Evolutionary conservation across 1,139 yeast genomes (phyloP).

Genomic region (Arxiozyma slooffiae): DNA sequence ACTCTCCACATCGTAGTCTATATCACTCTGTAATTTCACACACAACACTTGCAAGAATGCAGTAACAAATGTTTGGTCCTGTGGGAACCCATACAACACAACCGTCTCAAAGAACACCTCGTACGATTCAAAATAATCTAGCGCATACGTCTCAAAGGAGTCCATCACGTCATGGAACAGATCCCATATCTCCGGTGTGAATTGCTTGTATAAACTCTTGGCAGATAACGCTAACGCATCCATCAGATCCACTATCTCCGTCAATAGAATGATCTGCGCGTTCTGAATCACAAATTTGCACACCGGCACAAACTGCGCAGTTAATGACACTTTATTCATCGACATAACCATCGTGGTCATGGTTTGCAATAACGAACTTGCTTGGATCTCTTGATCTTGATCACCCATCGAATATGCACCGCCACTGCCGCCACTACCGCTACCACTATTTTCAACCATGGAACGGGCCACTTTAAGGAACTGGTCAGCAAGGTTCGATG

Average conservation of each 20-base stretch:
- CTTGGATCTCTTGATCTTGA: constrained; percentile 82
- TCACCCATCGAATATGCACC: constrained; percentile 35
- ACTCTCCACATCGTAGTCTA: constrained; percentile 35
- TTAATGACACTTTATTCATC: constrained; percentile 69
- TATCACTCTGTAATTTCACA: constrained; percentile 31
- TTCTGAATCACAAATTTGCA: constrained; percentile 56
- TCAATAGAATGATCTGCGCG: constrained; percentile 62
- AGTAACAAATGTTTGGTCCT: constrained; percentile 35
- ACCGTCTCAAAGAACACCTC: constrained; percentile 68
- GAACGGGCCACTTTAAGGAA: constrained; percentile 64
- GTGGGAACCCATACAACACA: constrained; percentile 55
- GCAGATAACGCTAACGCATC: constrained; percentile 31
- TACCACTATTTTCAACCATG: constrained; percentile 40
- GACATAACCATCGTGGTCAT: constrained; percentile 78
- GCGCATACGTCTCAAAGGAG: constrained; percentile 46
- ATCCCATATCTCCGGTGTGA: constrained; percentile 33
- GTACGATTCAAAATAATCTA: constrained; percentile 67
- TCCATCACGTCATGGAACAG: constrained; percentile 32
- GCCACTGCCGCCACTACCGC: constrained; percentile 36
- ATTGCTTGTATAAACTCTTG: constrained; percentile 22
- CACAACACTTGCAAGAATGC: constrained; percentile 24
- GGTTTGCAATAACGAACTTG: constrained; percentile 76
- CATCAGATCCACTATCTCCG: constrained; percentile 72
- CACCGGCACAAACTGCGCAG: constrained; percentile 63
- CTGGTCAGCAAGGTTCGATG: constrained; percentile 68